These are phyloP conservation scores for Polytrichum commune DNA, from an alignment of 225 moss, liverwort and hornwort genomes.

Conservation along the genomic window DNA sequence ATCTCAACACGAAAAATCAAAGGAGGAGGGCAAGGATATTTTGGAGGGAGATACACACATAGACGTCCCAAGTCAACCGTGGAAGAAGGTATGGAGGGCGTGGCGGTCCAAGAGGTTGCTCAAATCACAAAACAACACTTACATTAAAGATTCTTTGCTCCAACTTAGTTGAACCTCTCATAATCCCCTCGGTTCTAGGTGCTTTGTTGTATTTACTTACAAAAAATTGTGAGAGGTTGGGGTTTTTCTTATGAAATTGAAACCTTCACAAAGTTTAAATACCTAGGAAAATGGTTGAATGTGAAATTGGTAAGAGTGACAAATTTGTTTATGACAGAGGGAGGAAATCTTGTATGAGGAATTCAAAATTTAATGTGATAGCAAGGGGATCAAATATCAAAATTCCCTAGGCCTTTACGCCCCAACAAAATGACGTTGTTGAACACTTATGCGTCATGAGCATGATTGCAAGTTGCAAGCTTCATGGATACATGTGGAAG, in stretches of 20 bases:
- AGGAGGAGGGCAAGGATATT: too few relatives aligned
- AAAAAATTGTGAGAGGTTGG: background rate
- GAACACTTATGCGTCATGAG: background rate
- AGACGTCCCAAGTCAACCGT: too few relatives aligned
- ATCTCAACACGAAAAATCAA: too few relatives aligned
- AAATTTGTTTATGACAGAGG: background rate
- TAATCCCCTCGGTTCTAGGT: background rate
- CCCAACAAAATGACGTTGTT: background rate
- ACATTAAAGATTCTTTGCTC: too few relatives aligned
- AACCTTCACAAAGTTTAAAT: background rate
- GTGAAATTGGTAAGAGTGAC: background rate
- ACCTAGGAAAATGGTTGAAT: background rate
- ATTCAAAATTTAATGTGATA: background rate
- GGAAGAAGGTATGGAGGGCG: too few relatives aligned
- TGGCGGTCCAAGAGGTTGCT: too few relatives aligned
- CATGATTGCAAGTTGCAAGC: too few relatives aligned
- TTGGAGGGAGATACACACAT: too few relatives aligned
- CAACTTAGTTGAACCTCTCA: too few relatives aligned
- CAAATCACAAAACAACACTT: too few relatives aligned
- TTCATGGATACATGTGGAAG: too few relatives aligned
- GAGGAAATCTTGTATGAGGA: background rate
- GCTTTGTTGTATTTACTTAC: background rate
- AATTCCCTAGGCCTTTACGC: background rate
- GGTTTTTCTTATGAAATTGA: background rate
- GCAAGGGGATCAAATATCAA: background rate